These are phyloP conservation scores for Hymenoscyphus fraxineus DNA, from an alignment of 2,329 filamentous ascomycete species.

Conservation along the genomic window DNA sequence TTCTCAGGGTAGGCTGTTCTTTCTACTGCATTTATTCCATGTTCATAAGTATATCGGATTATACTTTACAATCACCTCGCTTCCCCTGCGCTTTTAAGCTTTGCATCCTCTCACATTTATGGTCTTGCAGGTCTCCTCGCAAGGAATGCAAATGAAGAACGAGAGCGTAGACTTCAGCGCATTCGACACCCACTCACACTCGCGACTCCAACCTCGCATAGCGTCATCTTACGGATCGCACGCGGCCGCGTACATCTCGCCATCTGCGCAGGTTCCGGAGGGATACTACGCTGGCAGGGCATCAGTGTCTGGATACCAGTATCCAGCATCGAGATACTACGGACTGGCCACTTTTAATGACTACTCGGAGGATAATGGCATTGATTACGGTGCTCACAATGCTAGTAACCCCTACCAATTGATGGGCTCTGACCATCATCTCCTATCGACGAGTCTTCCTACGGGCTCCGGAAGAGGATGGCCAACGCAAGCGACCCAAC, in stretches of 20 bases:
- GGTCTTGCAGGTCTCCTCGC: slow-evolving; percentile 30
- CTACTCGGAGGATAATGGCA: slow-evolving; percentile 24
- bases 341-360: slow-evolving; percentile 21
- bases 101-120: slow-evolving; percentile 2
- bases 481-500: slow-evolving; percentile 21
- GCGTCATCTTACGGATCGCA: slow-evolving; percentile 20
- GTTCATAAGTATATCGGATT: too few relatives aligned
- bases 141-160: slow-evolving; percentile 27
- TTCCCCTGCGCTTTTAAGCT: too few relatives aligned
- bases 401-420: slow-evolving; percentile 9
- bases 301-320: slow-evolving; percentile 21
- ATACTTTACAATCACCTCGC: too few relatives aligned
- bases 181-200: slow-evolving; percentile 23
- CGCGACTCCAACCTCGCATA: slow-evolving; percentile 27
- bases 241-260: slow-evolving; percentile 13
- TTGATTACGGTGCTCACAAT: slow-evolving; percentile 26
- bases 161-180: slow-evolving; percentile 23
- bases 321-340: slow-evolving; percentile 22
- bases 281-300: slow-evolving; percentile 21
- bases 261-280: slow-evolving; percentile 13
- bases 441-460: slow-evolving; percentile 17
- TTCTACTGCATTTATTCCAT: background rate
- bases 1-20: slow-evolving; percentile 63
- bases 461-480: slow-evolving; percentile 16
- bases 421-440: slow-evolving; percentile 18